Evolutionary conservation across 1,139 yeast genomes (phyloP).

Genomic region (Candida sp.): DNA sequence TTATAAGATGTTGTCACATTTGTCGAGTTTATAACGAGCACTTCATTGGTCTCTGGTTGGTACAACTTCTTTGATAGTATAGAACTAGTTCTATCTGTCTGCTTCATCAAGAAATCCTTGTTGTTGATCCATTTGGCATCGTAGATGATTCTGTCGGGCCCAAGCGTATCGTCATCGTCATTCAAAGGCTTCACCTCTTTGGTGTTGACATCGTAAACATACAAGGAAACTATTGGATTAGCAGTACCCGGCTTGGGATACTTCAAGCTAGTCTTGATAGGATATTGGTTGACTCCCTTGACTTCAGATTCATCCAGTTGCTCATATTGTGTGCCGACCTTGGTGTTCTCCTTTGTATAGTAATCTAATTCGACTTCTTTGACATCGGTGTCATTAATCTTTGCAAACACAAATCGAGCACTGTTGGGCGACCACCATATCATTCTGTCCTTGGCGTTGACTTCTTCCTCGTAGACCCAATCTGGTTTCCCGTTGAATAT

Average conservation of each 20-base stretch:
- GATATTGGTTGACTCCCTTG: constrained; percentile 53
- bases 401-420: constrained; percentile 61
- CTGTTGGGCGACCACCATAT: constrained; percentile 93
- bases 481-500: constrained; percentile 62
- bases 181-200: constrained; percentile 21
- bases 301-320: constrained; percentile 18
- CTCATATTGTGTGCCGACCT: constrained; percentile 30
- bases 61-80: constrained; percentile 58
- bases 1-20: constrained; percentile 48
- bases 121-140: constrained; percentile 74
- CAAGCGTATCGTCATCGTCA: constrained; percentile 32
- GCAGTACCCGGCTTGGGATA: constrained; percentile 91
- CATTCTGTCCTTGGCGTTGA: constrained; percentile 62
- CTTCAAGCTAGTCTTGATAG: constrained; percentile 53
- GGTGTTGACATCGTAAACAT: constrained; percentile 42
- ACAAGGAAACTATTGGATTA: constrained; percentile 64
- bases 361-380: constrained; percentile 66
- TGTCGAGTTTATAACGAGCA: constrained; percentile 21
- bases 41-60: constrained; percentile 23
- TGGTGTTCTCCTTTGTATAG: constrained; percentile 48
- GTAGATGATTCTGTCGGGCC: constrained; percentile 63
- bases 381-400: constrained; percentile 75
- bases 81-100: constrained; percentile 75
- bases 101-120: constrained; percentile 59
- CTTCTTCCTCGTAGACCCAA: constrained; percentile 72